These are phyloP conservation scores for Carpinus fangiana DNA, from an alignment of 306 rosid genomes.

Conservation along the genomic window DNA sequence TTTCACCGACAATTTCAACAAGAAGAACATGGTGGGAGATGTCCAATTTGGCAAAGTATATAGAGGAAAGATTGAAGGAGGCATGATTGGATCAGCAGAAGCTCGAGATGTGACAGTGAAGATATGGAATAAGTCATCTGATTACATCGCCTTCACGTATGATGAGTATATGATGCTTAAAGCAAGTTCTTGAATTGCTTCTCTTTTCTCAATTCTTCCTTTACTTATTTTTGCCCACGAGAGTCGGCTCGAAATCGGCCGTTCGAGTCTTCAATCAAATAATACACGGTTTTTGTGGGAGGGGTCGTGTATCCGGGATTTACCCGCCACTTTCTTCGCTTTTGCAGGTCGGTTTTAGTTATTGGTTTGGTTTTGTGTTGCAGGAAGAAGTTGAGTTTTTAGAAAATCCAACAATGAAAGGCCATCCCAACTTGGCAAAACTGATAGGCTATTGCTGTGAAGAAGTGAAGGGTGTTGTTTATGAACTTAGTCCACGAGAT, in stretches of 20 bases:
- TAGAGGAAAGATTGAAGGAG: constrained; percentile 42
- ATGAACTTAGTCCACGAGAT: constrained; percentile 55
- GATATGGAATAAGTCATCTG: constrained; percentile 47
- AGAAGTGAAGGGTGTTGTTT: constrained; percentile 51
- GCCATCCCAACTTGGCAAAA: constrained; percentile 43
- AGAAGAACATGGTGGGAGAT: constrained; percentile 44
- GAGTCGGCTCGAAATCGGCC: no score
- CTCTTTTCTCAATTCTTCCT: not conserved
- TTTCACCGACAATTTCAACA: constrained; percentile 46
- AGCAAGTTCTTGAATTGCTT: constrained; percentile 26
- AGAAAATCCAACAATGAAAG: constrained; percentile 38
- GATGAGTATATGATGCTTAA: constrained; percentile 39
- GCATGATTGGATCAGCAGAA: constrained; percentile 3
- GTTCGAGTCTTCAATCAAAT: no score
- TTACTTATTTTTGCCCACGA: not conserved
- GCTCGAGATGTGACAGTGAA: constrained; percentile 44
- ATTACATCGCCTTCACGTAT: constrained; percentile 13
- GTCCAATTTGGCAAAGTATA: constrained; percentile 54
- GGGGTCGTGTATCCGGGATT: no score
- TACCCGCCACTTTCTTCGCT: not conserved
- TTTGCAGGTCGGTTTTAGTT: not conserved
- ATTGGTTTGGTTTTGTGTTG: constrained; percentile 10
- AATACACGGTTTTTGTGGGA: no score
- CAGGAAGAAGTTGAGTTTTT: constrained; percentile 59
- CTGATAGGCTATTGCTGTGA: constrained; percentile 64